Percentiles rank a stretch among this genome's conserved stretches.
Conservation (phyloP, 192 early-diverging fungal species). For the Geosiphon pyriformis region DNA sequence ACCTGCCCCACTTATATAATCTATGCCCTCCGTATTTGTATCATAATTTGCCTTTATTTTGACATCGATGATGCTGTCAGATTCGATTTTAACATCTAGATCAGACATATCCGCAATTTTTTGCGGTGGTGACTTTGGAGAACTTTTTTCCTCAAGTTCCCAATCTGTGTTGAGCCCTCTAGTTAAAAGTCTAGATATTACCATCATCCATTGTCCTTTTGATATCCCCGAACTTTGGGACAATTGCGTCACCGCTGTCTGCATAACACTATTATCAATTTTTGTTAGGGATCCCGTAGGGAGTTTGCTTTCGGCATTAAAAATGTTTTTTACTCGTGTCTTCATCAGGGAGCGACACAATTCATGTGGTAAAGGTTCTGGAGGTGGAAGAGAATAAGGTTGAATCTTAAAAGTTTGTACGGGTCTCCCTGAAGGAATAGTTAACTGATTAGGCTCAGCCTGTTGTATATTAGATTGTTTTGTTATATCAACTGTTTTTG, state of each 20-base stretch:
- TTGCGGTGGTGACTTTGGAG: too few species aligned
- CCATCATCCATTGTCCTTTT: constrained; percentile 37
- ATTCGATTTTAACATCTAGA: not conserved
- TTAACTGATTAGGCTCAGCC: not conserved
- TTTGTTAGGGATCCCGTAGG: not conserved
- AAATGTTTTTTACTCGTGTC: constrained; percentile 28
- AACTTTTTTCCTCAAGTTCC: not conserved
- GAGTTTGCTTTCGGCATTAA: constrained; percentile 25
- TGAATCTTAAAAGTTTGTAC: constrained; percentile 37
- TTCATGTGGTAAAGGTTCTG: constrained; percentile 9
- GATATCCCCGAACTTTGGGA: constrained; percentile 15
- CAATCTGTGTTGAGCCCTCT: constrained; percentile 33
- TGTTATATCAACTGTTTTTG: not conserved
- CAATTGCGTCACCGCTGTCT: not conserved
- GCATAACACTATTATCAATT: not conserved
- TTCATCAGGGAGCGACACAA: constrained; percentile 27
- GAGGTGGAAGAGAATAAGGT: constrained; percentile 33
- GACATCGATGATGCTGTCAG: not conserved
- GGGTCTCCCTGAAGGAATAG: constrained; percentile 26
- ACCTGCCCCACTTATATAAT: not conserved
- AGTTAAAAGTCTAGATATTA: constrained; percentile 33
- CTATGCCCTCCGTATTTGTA: not conserved
- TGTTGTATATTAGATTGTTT: not conserved
- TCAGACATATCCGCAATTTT: not conserved
- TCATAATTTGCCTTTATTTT: not conserved